Evolutionary conservation across 495 filamentous ascomycete genomes (phyloP), one percentile per base, ranked within the genome.

Genomic region (Penicillium ochrochloron): DNA sequence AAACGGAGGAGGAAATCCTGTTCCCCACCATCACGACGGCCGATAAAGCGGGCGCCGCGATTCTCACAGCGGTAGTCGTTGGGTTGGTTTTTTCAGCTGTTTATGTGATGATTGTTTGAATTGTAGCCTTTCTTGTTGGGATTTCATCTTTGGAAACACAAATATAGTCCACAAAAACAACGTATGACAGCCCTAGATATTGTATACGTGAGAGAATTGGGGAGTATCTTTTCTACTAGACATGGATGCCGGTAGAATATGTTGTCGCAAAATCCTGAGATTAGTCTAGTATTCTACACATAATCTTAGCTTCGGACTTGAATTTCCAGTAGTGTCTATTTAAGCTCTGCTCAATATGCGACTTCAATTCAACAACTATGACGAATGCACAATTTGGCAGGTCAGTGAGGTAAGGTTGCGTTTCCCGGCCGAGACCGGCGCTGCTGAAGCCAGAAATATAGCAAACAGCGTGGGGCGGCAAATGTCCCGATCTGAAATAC

Each of bases 11-110:
- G 0, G 21, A 41, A 7, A 50, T 27, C 17, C 29, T 74, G 2
- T 66, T 61, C 5, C 66, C 60, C 29, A 9, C 46, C 0, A 73
- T 79, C 50, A 73, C 64, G 7, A 67, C 70, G 6, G 75, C 57
- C 0, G 76, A 79, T 51, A 66, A 64, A 6, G 75, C 68, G 10
- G 76, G 75, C 11, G 76, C 76, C 0, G 72, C 72, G 7, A 69
- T 79, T 19, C 39, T 79, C 50, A 79, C 76, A 4, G 64, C 65
- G 0, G 44, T 80, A 8, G 17, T 68, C 55, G 25, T 65, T 50
- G 52, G 59, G 12, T 34, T 63, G 48, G 19, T 62, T 17, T 7
- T 52, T 5, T 42, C 48, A 31, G 66, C 66, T 23, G 51, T 66
- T 2, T 69, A 69, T 55, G 33, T 60, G 39, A 69, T 69, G 57